Evolutionary conservation across 805 yeast species (phyloP), one percentile per base, ranked within the genome.

Genomic region (Candida qinlingensis): DNA sequence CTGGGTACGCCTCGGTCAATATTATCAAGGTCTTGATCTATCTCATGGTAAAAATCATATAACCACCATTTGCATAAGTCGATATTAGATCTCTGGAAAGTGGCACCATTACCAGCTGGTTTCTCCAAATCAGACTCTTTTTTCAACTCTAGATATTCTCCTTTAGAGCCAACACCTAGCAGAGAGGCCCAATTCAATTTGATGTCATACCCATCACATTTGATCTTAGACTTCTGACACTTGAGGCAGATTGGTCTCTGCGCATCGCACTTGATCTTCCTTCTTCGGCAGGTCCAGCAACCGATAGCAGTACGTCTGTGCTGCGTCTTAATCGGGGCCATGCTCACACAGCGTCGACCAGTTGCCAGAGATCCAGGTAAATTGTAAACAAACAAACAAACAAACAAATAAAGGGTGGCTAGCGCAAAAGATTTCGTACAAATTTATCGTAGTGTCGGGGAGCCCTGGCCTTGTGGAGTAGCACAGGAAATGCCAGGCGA

Each of bases 221-320:
- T 66, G 37, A 85, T 60, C 2, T 82, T 80, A 0, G 89, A 76
- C 58, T 79, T 81, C 27, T 67, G 65, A 64, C 97, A 90, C 50
- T 85, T 73, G 10, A 66, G 60, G 67, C 97, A 90, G 7, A 65
- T 59, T 0, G 97, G 97, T 54, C 76, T 75, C 26, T 70, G 68
- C 37, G 84, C 72, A 63, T 89, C 96, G 65, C 96, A 90, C 47
- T 86, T 81, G 41, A 89, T 82, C 61, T 88, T 86, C 40, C 96
- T 64, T n/a, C 83, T 67, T 40, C 96, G 73, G 61, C 97, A 89
- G 0, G 96, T 87, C 79, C 90, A 88, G 61, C 97, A 89, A 0
- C 96, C 97, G 1, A 85, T 80, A 56, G 86, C 88, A 0, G 94
- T 80, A 19, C 62, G 50, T 37, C 46, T 52, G 41, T 54, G 57